Conservation (phyloP, 495 filamentous ascomycete species). For the Tuber indicum region DNA sequence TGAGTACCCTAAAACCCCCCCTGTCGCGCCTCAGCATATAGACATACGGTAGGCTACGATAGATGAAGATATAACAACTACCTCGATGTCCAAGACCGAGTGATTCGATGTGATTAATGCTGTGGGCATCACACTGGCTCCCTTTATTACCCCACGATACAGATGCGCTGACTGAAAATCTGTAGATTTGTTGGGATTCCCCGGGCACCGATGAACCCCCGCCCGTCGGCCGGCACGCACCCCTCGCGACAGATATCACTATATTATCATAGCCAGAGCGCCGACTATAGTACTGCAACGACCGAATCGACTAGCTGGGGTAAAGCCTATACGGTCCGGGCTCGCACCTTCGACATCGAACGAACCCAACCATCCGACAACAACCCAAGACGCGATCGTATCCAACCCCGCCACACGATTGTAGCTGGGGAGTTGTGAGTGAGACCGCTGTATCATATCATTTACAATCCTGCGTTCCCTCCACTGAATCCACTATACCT, state of each 20-base stretch:
- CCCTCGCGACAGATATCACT: not conserved
- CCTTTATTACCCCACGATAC: not conserved
- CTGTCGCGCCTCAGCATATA: not conserved
- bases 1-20: not conserved
- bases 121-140: not conserved
- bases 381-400: not conserved
- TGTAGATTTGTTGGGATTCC: not conserved
- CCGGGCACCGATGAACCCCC: not conserved
- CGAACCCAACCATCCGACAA: not conserved
- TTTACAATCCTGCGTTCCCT: not conserved
- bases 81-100: not conserved
- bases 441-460: not conserved
- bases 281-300: not conserved
- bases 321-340: not conserved
- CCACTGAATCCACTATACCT: not conserved
- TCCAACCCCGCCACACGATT: no score
- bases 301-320: not conserved
- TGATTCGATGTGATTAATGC: not conserved
- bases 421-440: not conserved
- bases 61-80: not conserved
- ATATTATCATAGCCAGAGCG: not conserved
- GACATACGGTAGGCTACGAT: not conserved
- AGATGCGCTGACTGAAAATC: not conserved
- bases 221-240: not conserved
- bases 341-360: not conserved